Evolutionary conservation across 331 rosid species (phyloP).

Genomic region (Acacia pycnantha): DNA sequence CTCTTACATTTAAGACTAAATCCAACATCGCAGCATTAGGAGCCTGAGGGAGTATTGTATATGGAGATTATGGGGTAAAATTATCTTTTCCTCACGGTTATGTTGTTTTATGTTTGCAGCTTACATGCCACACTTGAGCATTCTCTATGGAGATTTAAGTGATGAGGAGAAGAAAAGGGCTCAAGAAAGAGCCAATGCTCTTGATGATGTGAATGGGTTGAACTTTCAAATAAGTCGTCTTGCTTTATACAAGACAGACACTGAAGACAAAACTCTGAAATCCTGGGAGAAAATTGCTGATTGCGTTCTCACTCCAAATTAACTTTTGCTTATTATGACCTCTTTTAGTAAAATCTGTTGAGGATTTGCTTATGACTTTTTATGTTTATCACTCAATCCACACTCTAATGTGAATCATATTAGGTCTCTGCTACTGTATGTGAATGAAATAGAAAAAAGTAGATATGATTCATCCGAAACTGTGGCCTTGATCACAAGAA

Average conservation of each 20-base stretch:
- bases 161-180: conserved; percentile 80
- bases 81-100: not conserved
- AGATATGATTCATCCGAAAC: not conserved
- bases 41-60: not conserved
- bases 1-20: too few species aligned
- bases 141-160: conserved; percentile 62
- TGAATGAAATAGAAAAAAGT: not conserved
- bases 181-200: conserved; percentile 48
- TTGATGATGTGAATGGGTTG: conserved; percentile 54
- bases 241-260: conserved; percentile 80
- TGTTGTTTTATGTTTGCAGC: conserved; percentile 44
- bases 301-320: conserved; percentile 47
- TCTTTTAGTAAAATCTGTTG: not conserved
- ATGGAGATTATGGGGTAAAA: not conserved
- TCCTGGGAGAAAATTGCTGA: conserved; percentile 91
- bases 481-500: not conserved
- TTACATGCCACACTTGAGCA: conserved; percentile 88
- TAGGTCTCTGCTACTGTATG: not conserved
- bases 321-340: conserved; percentile 24
- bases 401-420: not conserved
- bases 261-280: conserved; percentile 65
- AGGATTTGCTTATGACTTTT: not conserved
- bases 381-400: not conserved
- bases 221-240: conserved; percentile 65
- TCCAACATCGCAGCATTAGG: too few species aligned